Conservation (phyloP, 2,329 filamentous ascomycete genomes). For the Graphiopsis chlorocephala region DNA sequence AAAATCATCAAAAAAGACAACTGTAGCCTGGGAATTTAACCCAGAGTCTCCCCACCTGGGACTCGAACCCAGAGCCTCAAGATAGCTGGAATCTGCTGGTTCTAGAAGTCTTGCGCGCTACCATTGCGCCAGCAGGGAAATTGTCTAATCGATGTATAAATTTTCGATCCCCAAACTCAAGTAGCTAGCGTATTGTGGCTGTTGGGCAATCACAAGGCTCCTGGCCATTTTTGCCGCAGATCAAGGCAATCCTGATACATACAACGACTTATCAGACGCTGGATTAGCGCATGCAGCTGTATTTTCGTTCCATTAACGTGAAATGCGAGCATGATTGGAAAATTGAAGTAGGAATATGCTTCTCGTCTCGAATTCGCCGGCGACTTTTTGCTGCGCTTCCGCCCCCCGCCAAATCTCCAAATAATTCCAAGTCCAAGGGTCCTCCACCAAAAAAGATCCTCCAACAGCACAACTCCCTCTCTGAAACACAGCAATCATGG, state of each 20-base stretch:
- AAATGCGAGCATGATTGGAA: too few species aligned
- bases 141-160: too few species aligned
- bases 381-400: neutral
- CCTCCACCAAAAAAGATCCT: neutral
- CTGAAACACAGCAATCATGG: slow-evolving; percentile 29
- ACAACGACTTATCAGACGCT: too few species aligned
- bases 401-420: neutral
- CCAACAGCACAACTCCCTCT: neutral
- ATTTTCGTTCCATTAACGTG: too few species aligned
- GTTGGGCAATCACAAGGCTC: too few species aligned
- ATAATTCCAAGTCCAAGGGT: neutral
- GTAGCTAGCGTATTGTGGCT: too few species aligned
- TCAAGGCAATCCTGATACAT: too few species aligned
- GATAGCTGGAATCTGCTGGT: slow-evolving; percentile 3
- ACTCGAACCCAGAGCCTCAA: slow-evolving; percentile 23
- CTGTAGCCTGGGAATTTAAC: neutral
- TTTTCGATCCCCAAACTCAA: too few species aligned
- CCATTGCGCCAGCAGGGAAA: slow-evolving; percentile 21
- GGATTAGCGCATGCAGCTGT: too few species aligned
- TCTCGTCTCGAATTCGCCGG: neutral
- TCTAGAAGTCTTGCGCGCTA: slow-evolving; percentile 26
- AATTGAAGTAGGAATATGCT: neutral
- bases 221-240: too few species aligned
- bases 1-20: too few species aligned
- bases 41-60: neutral